Evolutionary conservation across 2,329 filamentous ascomycete genomes (phyloP), one percentile per base, ranked within the genome.

Genomic region (Phyllosticta citrichinensis): DNA sequence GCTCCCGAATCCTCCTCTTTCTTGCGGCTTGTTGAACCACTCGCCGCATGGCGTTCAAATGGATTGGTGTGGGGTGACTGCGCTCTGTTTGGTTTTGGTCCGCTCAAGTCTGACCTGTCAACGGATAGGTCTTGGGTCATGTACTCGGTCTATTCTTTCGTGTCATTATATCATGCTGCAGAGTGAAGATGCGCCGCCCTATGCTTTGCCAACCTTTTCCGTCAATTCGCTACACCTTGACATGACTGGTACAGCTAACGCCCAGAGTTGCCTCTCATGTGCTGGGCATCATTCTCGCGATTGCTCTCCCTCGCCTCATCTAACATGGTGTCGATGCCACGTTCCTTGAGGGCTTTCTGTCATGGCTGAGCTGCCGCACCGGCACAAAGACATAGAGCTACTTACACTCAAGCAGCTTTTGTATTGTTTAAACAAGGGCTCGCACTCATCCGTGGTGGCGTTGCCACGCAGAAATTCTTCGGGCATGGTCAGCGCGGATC

Each of bases 281-380:
- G 83, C 65, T 87, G 79, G 11, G 84, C 78, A 71, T 97, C 93
- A 64, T 90, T 94, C 66, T 97, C 94, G 68, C 86, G 89, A 68
- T 90, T 92, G 70, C 92, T 89, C 66, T 94, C 91, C 63, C 92
- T 82, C 19, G 93, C 93, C 68, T 97, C 94, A 8, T 92, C 89
- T 11, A 99, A 79, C 80, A 97, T 89, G 68, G 88, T 89, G 74
- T 97, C 91, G 71, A 99, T 96, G 62, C 94, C 94, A 68, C 88
- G 84, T 61, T 91, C 86, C 75, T 94, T 95, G 56, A 99, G 80
- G 2, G 87, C 91, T 77, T 85, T 87, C 92, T 97, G 66, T 51
- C 35, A 56, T 51, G 17, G 27, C 25, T 61, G 57, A 65, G 50
- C 40, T 3, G n/a, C 24, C 56, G 27, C n/a, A 51, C 17, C 17